phyloP scores from a whole-genome alignment of 352 stramenopile species.

The Saprolegnia diclina region DNA sequence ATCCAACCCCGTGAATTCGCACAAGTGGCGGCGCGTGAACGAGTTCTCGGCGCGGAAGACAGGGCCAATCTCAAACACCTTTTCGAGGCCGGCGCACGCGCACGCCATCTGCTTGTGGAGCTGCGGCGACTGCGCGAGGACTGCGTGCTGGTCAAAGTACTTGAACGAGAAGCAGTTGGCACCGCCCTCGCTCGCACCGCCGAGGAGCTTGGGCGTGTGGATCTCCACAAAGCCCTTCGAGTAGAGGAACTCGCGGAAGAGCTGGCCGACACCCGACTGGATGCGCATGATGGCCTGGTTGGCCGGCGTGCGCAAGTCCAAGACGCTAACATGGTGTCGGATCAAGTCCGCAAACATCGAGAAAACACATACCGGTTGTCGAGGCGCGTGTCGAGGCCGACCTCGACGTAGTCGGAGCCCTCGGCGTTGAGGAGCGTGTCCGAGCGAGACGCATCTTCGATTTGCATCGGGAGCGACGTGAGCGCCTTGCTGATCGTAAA shows the following conservation, averaged over 20 bases:
- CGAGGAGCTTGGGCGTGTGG: conserved; percentile 98
- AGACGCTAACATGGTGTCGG: conserved; percentile 36
- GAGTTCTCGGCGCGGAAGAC: conserved; percentile 99
- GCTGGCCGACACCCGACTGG: conserved; percentile 91
- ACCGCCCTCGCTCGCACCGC: conserved; percentile 95
- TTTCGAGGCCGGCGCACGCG: conserved; percentile 96
- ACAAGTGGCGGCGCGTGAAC: conserved; percentile 99
- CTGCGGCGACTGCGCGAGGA: conserved; percentile 96
- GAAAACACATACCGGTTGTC: conserved; percentile 82
- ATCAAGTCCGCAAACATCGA: not conserved
- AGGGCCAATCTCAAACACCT: conserved; percentile 98
- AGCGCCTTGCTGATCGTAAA: conserved; percentile 94
- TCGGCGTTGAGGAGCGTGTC: conserved; percentile 81
- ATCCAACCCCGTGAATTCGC: conserved; percentile 99
- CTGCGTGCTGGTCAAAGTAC: conserved; percentile 98
- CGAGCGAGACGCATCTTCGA: conserved; percentile 92
- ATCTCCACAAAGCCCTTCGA: conserved; percentile 97
- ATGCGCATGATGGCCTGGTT: conserved; percentile 99
- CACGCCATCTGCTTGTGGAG: conserved; percentile 99
- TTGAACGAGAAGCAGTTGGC: conserved; percentile 97
- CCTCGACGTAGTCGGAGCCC: conserved; percentile 78
- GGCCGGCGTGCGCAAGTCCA: conserved; percentile 97
- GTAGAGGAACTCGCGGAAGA: conserved; percentile 97
- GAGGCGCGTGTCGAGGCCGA: conserved; percentile 90
- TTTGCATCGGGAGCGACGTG: conserved; percentile 87